phyloP scores from a whole-genome alignment of 371 early-diverging fungal species.

The Sporodiniella umbellata region DNA sequence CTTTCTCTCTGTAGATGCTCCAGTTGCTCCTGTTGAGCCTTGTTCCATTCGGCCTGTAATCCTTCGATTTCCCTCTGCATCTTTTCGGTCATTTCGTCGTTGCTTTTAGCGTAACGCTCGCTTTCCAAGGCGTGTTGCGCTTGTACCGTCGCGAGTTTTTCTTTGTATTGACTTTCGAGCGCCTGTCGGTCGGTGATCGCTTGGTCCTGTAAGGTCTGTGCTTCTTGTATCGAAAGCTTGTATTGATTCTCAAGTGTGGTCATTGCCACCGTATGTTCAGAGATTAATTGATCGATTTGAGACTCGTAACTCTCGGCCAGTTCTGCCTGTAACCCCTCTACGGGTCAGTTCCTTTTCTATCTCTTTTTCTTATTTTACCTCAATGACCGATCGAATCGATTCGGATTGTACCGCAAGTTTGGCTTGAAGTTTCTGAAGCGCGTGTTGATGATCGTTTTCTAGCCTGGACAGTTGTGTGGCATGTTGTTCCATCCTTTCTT shows the following conservation, averaged over 20 bases:
- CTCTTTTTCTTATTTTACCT: constrained; percentile 20
- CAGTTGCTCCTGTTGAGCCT: constrained; percentile 4
- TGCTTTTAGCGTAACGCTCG: constrained; percentile 26
- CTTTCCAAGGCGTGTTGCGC: constrained; percentile 8
- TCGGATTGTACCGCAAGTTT: constrained; percentile 14
- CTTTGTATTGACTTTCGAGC: constrained; percentile 13
- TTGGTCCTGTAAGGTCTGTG: constrained; percentile 2
- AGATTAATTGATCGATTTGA: constrained; percentile 17
- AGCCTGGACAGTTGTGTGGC: too few relatives aligned
- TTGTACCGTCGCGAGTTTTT: constrained; percentile 8
- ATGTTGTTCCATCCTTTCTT: too few relatives aligned
- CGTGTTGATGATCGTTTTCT: constrained; percentile 9
- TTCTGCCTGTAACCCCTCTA: constrained; percentile 22
- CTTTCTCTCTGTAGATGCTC: too few relatives aligned
- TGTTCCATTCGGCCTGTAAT: constrained; percentile 14
- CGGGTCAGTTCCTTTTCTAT: too few relatives aligned
- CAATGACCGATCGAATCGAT: constrained; percentile 13
- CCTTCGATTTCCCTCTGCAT: constrained; percentile 37
- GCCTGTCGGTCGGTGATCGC: constrained; percentile 1
- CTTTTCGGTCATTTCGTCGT: constrained; percentile 25
- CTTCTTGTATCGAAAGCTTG: neutral
- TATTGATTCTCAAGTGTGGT: constrained; percentile 7
- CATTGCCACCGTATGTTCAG: constrained; percentile 14
- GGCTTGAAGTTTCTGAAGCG: constrained; percentile 2
- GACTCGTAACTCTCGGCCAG: constrained; percentile 18